phyloP scores from a whole-genome alignment of 805 yeast genomes.

The Limtongia smithiae region DNA sequence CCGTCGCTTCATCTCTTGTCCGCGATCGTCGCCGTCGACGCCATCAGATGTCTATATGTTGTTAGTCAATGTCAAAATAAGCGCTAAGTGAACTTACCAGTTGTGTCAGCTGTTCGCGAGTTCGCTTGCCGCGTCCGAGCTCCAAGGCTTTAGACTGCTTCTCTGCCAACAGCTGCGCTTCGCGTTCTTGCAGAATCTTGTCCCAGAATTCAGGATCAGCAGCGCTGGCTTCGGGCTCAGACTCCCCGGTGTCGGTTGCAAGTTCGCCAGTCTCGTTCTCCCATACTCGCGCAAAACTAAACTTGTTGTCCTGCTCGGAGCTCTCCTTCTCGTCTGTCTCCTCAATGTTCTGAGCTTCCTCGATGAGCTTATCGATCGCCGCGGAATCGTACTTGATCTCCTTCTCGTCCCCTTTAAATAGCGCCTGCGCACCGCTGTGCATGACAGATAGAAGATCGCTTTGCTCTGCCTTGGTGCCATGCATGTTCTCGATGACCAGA shows the following conservation, averaged over 20 bases:
- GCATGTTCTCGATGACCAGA: constrained; percentile 77
- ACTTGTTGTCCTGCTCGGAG: not conserved
- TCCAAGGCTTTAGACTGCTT: not conserved
- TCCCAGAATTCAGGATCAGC: constrained; percentile 23
- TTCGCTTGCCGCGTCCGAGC: constrained; percentile 24
- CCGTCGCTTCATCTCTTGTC: no score
- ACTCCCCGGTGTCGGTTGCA: not conserved
- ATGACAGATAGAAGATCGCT: constrained; percentile 39
- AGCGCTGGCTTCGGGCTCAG: not conserved
- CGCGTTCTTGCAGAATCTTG: constrained; percentile 15
- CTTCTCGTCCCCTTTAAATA: constrained; percentile 49
- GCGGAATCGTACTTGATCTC: constrained; percentile 60
- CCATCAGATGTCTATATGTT: no score
- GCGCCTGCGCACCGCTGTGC: constrained; percentile 58
- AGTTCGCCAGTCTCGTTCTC: constrained; percentile 12
- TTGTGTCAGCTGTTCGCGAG: constrained; percentile 6
- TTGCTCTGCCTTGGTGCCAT: constrained; percentile 78
- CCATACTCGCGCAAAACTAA: constrained; percentile 23
- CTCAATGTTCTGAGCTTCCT: constrained; percentile 59
- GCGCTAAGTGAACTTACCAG: no score
- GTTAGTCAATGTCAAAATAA: no score
- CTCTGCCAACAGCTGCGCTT: constrained; percentile 2
- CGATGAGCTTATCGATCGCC: constrained; percentile 67
- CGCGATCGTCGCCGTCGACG: no score
- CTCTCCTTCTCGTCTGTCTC: not conserved